Base-by-base conservation (phyloP, 1,284 basidiomycete species). In the Cryptococcus depauperatus region DNA sequence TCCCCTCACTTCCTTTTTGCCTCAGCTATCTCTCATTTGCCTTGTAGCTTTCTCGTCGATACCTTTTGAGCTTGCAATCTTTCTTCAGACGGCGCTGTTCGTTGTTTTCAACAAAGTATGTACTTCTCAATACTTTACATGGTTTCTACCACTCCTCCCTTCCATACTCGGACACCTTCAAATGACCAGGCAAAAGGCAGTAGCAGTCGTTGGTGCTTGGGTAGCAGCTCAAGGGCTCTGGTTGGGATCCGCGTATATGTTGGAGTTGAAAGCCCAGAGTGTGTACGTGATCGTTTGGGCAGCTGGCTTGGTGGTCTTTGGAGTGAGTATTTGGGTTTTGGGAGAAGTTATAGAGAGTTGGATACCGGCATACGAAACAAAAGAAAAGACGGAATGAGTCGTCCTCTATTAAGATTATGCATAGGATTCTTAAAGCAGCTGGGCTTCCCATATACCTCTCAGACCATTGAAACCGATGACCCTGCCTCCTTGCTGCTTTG, bases 81-180 rank as follows among this genome's bases (percentile, higher is more conserved):
- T 95, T 60, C 77, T 91, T 18, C 92, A 97, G 70, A 98, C 95
- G 0, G 77, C 80, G 37, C 73, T 79, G 0, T 98, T 99, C 62
- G 91, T 97, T 13, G 75, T 87, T 1, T 92, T 96, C 75, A 99
- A 98, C 71, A 95, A 96, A 73, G 95, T 99, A 35, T 95, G 90
- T 76, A 99, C 95, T 0, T 93, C 89, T 1, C 70, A 98, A 84
- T 99, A 99, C 73, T 98, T 97, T 70, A 76, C 96, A 39, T 99
- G 95, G 95, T 97, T 93, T 65, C 79, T 92, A 6, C 82, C 91
- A 51, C 81, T 98, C 51, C 71, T 98, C 0, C 92, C 95, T 0
- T 75, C 92, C 3, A 72, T 95, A 10, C 75, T 89, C 3, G 82
- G 87, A 0, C 76, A 73, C 13, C 66, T 93, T 0, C 62, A 69